Base-by-base conservation (phyloP, 2,329 filamentous ascomycete species). In the Clarireedia paspali region DNA sequence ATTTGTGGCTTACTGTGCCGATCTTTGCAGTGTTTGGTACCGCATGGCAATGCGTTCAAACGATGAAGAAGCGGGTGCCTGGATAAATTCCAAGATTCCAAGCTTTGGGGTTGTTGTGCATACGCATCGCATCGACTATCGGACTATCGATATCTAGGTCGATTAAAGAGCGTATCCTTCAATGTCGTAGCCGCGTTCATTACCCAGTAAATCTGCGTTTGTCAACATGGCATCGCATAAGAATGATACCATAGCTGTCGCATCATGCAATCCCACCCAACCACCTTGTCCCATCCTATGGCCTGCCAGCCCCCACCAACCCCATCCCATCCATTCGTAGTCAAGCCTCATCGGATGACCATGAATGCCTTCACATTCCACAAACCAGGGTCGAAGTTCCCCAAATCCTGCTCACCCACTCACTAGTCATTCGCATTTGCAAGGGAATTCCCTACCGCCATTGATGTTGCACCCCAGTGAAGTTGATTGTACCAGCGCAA, bases 361-460 rank as follows among this genome's bases (percentile, higher is more conserved):
- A 40, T 48, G 23, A 53, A 20, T 53, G 40, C 27, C 30, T 47
- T 38, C 27, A 38, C 27, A 36, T 17, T 26, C 26, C 20, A 24
- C 15, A 53, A 9, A 9, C 30, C 30, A 12, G 30, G 30, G 30
- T 14, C 12, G 27, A n/a, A 27, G 47, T 20, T 42, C 39, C 39
- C 38, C 40, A 15, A n/a, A 46, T 53, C 24, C 51, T 45, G 34
- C 51, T 45, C 38, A 47, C n/a, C 39, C 24, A 47, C 15, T 26
- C n/a, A 20, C 38, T 47, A 17, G 30, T 34, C 7, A 14, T 14
- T n/a, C 7, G 12, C 6, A 42, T 7, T n/a, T 48, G 5, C 51
- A 54, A 34, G 51, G 51, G 26, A 49, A 12, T 15, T 40, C 51
- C 51, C 44, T 54, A 54, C 51, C 23, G 34, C 51, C 48, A 34